Evolutionary conservation across 1,139 yeast genomes (phyloP).

Genomic region (Hyphopichia fennica): DNA sequence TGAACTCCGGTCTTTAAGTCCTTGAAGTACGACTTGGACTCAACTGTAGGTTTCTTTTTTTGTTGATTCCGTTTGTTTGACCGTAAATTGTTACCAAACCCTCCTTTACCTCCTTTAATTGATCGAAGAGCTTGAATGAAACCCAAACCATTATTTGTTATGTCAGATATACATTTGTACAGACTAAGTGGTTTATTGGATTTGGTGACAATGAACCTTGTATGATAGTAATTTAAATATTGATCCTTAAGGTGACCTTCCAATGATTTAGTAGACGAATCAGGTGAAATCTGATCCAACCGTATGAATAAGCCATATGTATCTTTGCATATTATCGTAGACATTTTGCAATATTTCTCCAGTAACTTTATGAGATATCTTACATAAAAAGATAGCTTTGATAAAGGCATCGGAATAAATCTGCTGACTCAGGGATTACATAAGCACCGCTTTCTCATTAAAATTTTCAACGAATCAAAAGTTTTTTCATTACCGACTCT

Average conservation of each 20-base stretch:
- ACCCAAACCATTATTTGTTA: background rate
- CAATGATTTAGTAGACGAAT: background rate
- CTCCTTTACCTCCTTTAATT: conserved; percentile 48
- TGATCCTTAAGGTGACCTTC: background rate
- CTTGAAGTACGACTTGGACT: conserved; percentile 23
- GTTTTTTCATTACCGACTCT: background rate
- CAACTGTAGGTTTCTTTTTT: conserved; percentile 18
- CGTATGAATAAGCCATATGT: too few species aligned
- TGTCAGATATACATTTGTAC: background rate
- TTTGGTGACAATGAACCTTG: background rate
- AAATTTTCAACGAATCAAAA: background rate
- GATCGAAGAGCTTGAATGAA: background rate
- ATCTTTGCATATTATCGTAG: too few species aligned
- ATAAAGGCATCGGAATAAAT: too few species aligned
- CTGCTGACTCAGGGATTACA: too few species aligned
- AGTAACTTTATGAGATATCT: too few species aligned
- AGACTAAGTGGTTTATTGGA: background rate
- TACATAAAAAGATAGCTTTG: too few species aligned
- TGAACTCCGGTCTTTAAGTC: conserved; percentile 22
- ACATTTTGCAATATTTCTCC: too few species aligned
- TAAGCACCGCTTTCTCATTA: background rate
- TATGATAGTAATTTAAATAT: background rate
- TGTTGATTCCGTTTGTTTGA: conserved; percentile 31
- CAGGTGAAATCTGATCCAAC: too few species aligned
- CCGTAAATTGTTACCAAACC: conserved; percentile 45